Conservation (phyloP, 345 rosid genomes). For the Lagerstroemia speciosa region DNA sequence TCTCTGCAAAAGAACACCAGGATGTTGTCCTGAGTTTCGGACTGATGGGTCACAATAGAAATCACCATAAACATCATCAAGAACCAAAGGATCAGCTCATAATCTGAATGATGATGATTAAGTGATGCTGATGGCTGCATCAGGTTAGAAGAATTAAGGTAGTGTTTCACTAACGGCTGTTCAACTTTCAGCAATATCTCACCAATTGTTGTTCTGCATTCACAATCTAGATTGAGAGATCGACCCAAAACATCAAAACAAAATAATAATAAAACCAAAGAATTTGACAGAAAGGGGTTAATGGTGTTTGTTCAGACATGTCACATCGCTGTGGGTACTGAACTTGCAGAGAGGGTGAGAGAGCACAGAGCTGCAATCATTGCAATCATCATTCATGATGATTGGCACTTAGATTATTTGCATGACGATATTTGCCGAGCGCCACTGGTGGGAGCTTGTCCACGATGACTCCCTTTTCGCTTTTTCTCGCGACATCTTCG, state of each 20-base stretch:
- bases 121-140: no score
- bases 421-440: no score
- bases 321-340: no score
- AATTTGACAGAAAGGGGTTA: background rate
- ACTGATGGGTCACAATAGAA: background rate
- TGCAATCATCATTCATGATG: no score
- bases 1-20: no score
- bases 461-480: no score
- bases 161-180: slow-evolving; percentile 8
- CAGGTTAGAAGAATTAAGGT: slow-evolving; percentile 4
- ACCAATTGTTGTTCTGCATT: slow-evolving; percentile 8
- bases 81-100: background rate
- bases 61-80: background rate
- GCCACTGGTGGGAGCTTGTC: no score
- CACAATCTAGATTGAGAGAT: background rate
- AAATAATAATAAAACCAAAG: background rate
- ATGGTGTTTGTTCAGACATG: no score
- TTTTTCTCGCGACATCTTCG: no score
- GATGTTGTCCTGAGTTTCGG: background rate
- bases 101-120: background rate
- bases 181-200: slow-evolving; percentile 8
- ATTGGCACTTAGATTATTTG: no score
- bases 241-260: background rate
- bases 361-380: no score
- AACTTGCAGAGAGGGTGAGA: no score